Conservation (phyloP, 208 protist genomes). For the Trypanosoma lewisi region DNA sequence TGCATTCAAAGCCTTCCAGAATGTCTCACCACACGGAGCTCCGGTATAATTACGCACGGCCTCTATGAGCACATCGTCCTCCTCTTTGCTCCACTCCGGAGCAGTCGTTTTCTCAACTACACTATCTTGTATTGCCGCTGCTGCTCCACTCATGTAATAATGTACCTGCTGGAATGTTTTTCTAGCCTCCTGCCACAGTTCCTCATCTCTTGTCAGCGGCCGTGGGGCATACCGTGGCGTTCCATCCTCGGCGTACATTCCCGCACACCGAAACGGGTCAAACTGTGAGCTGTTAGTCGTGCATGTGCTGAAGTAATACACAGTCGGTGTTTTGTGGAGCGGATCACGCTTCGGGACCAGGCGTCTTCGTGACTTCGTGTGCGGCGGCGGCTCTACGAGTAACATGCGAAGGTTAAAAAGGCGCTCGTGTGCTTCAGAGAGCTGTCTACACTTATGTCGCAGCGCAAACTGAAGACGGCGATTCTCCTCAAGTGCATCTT, state of each 20-base stretch:
- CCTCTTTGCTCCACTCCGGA: background rate
- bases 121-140: background rate
- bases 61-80: conserved; percentile 6
- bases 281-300: background rate
- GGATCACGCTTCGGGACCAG: background rate
- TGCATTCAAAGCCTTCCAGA: conserved; percentile 13
- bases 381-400: background rate
- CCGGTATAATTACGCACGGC: conserved; percentile 10
- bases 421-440: background rate
- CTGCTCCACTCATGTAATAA: background rate
- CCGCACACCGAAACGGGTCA: conserved; percentile 21
- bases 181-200: conserved; percentile 9
- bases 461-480: conserved; percentile 4
- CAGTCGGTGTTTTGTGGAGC: background rate
- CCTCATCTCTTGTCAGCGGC: conserved; percentile 16
- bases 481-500: conserved; percentile 17
- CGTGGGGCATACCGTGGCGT: conserved; percentile 10
- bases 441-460: background rate
- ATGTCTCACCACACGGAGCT: conserved; percentile 9
- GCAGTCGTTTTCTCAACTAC: background rate
- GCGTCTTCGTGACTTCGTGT: background rate
- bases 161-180: conserved; percentile 9
- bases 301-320: conserved; percentile 1
- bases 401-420: conserved; percentile 1
- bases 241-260: conserved; percentile 8